Percentiles rank a stretch among this genome's conserved stretches.
Conservation (phyloP, 352 stramenopile genomes). For the Phytophthora uliginosa region DNA sequence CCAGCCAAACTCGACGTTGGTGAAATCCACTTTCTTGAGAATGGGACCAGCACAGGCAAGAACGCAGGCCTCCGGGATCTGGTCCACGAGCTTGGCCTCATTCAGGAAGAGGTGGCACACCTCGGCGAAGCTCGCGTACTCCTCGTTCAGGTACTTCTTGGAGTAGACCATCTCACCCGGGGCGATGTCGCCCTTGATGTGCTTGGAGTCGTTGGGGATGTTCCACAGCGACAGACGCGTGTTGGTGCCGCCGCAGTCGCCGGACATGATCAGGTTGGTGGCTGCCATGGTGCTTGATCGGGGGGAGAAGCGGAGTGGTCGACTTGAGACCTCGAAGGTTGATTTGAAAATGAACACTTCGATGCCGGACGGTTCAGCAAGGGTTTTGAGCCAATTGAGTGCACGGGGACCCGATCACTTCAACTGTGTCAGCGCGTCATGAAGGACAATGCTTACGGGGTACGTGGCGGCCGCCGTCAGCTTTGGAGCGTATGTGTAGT, state of each 20-base stretch:
- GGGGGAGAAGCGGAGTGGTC: background rate
- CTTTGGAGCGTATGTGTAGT: constrained; percentile 66
- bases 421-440: background rate
- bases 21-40: constrained; percentile 89
- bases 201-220: constrained; percentile 36
- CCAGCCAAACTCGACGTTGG: constrained; percentile 93
- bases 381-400: no score
- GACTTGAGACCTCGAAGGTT: constrained; percentile 4
- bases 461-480: constrained; percentile 1
- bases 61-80: constrained; percentile 68
- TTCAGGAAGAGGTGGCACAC: constrained; percentile 95
- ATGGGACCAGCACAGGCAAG: constrained; percentile 84
- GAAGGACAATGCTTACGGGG: background rate
- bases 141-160: constrained; percentile 89
- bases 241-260: constrained; percentile 98
- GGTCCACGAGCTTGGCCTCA: constrained; percentile 83
- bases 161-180: constrained; percentile 83
- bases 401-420: background rate
- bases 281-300: background rate
- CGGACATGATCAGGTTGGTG: constrained; percentile 84
- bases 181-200: constrained; percentile 58
- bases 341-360: constrained; percentile 4
- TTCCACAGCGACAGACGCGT: constrained; percentile 94
- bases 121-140: constrained; percentile 80
- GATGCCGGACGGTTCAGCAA: background rate